phyloP scores from a whole-genome alignment of 352 stramenopile genomes.

The Discostella stelligera region DNA sequence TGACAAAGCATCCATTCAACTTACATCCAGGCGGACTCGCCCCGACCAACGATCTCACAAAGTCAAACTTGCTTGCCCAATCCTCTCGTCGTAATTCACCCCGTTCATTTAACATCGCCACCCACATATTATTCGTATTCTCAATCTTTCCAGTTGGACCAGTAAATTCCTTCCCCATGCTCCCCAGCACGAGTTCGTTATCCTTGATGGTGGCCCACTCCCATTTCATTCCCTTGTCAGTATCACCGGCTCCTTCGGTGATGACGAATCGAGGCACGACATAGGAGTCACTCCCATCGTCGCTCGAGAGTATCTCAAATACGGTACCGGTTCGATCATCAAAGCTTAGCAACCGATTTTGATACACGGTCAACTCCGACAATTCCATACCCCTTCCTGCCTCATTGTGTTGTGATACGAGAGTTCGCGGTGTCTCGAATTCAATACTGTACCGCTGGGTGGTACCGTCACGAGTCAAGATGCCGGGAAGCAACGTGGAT shows the following conservation, averaged over 20 bases:
- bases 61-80: constrained; percentile 92
- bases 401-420: constrained; percentile 88
- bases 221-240: constrained; percentile 97
- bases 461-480: constrained; percentile 82
- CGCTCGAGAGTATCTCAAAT: constrained; percentile 90
- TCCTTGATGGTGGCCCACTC: constrained; percentile 99
- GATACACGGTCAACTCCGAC: constrained; percentile 88
- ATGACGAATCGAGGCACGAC: constrained; percentile 93
- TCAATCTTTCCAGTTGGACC: constrained; percentile 87
- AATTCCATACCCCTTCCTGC: constrained; percentile 94
- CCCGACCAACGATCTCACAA: constrained; percentile 89
- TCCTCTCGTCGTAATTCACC: constrained; percentile 88
- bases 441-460: constrained; percentile 61
- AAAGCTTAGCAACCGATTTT: constrained; percentile 89
- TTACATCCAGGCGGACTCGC: constrained; percentile 84
- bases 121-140: constrained; percentile 96
- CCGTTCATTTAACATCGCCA: constrained; percentile 83
- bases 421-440: constrained; percentile 63
- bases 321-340: constrained; percentile 98
- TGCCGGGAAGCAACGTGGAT: constrained; percentile 89
- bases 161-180: constrained; percentile 82
- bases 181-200: constrained; percentile 95
- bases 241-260: constrained; percentile 94
- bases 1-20: constrained; percentile 50
- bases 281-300: constrained; percentile 66